Conservation (phyloP, 352 stramenopile species). For the Phytophthora cajani region DNA sequence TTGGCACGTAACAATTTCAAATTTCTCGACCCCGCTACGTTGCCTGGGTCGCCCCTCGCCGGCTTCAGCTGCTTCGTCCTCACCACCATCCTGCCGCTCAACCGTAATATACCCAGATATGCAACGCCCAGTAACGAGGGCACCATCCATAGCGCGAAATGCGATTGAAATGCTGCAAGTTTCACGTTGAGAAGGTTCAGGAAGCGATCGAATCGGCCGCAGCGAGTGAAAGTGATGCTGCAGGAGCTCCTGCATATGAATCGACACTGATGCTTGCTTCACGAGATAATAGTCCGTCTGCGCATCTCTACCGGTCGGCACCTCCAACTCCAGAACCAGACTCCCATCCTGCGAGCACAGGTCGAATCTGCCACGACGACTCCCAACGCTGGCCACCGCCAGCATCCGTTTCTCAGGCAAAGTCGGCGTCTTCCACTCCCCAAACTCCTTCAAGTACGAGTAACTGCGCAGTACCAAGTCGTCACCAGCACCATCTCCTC, state of each 20-base stretch:
- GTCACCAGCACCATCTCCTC: neutral
- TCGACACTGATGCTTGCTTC: conserved; percentile 45
- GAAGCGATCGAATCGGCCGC: conserved; percentile 30
- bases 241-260: conserved; percentile 61
- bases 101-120: conserved; percentile 23
- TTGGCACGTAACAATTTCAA: conserved; percentile 36
- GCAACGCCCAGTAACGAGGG: conserved; percentile 5
- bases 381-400: conserved; percentile 26
- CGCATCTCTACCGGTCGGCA: conserved; percentile 55
- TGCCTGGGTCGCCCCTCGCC: conserved; percentile 3
- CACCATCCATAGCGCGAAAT: conserved; percentile 33
- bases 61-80: neutral
- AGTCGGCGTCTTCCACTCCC: conserved; percentile 53
- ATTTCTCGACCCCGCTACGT: conserved; percentile 29
- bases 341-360: conserved; percentile 59
- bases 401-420: conserved; percentile 45
- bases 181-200: conserved; percentile 8
- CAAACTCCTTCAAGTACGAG: conserved; percentile 68
- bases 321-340: conserved; percentile 56
- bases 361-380: conserved; percentile 50
- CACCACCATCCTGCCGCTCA: conserved; percentile 22
- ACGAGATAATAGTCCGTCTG: conserved; percentile 71
- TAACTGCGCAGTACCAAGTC: conserved; percentile 40
- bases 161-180: conserved; percentile 44
- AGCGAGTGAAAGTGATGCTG: conserved; percentile 49